phyloP scores from a whole-genome alignment of 116 monocot species.

The Papilionanthe hybrid region DNA sequence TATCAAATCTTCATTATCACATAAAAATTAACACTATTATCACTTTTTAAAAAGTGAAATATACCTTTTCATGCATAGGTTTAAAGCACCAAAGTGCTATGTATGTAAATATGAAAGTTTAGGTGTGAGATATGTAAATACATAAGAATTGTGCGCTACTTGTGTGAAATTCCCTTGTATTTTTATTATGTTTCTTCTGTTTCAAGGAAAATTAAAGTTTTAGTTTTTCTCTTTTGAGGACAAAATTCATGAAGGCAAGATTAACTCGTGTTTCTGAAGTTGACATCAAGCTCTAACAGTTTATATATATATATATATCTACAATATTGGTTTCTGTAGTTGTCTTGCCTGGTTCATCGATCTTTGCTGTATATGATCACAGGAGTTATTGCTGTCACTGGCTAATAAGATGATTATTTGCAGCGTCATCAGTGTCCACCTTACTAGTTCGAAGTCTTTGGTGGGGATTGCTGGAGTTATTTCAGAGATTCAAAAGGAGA shows the following conservation, averaged over 20 bases:
- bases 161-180: no score
- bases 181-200: not conserved
- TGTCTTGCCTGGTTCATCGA: not conserved
- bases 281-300: not conserved
- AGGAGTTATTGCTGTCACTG: not conserved
- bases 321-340: not conserved
- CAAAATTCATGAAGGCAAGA: not conserved
- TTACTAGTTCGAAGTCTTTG: slow-evolving; percentile 97
- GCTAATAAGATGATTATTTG: slow-evolving; percentile 6
- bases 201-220: not conserved
- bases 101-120: no score
- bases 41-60: no score
- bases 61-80: no score
- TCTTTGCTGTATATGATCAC: not conserved
- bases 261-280: not conserved
- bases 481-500: slow-evolving; percentile 88
- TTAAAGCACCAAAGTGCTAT: no score
- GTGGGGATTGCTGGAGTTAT: slow-evolving; percentile 91
- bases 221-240: not conserved
- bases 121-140: no score
- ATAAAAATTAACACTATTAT: no score
- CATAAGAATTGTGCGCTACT: no score
- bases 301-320: not conserved
- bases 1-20: no score
- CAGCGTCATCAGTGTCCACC: slow-evolving; percentile 90